Evolutionary conservation across 257 asterid species (phyloP).

Genomic region (Solanum chmielewskii): DNA sequence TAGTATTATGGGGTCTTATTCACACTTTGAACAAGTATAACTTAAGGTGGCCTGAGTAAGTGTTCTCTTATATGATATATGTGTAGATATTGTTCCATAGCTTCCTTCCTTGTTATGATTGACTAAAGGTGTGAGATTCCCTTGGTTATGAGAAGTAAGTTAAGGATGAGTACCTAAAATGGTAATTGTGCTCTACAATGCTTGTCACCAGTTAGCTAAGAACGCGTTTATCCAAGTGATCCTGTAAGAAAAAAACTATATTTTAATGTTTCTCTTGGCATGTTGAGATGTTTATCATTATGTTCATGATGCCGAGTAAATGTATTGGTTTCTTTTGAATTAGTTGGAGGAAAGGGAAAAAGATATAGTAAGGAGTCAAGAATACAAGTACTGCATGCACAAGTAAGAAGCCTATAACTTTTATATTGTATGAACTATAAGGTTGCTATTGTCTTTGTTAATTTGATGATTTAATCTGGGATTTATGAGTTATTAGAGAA

Average conservation of each 20-base stretch:
- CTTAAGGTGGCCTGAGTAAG: too few relatives aligned
- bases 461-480: neutral
- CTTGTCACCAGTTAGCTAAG: slow-evolving; percentile 68
- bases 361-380: slow-evolving; percentile 62
- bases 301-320: neutral
- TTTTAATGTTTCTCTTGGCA: neutral
- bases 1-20: too few relatives aligned
- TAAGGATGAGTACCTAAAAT: too few relatives aligned
- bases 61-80: too few relatives aligned
- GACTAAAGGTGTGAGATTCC: too few relatives aligned
- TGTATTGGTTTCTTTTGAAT: slow-evolving; percentile 6
- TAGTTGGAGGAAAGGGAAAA: slow-evolving; percentile 97
- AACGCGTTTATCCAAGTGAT: slow-evolving; percentile 78
- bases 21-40: too few relatives aligned
- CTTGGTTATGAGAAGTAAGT: too few relatives aligned
- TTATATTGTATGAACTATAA: neutral
- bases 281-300: neutral
- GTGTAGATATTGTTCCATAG: too few relatives aligned
- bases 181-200: slow-evolving; percentile 70
- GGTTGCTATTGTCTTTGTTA: neutral
- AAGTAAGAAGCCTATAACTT: slow-evolving; percentile 26
- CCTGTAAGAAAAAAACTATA: slow-evolving; percentile 41
- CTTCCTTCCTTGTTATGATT: too few relatives aligned
- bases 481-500: neutral
- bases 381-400: slow-evolving; percentile 92